Conservation (phyloP, 371 early-diverging fungal species). For the Lichtheimia hyalospora region DNA sequence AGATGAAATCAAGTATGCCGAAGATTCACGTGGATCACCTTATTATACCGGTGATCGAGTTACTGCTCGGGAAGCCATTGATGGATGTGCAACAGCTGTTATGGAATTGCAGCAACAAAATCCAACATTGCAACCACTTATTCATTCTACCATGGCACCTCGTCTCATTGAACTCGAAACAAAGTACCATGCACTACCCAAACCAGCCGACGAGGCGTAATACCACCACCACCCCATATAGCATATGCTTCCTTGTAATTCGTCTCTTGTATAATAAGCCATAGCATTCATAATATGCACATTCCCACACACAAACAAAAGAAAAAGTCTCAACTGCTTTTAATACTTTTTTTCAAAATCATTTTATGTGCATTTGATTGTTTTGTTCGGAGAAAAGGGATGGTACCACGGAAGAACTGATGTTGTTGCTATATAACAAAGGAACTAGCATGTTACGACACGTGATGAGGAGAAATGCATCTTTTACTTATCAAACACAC, state of each 20-base stretch:
- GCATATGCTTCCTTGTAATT: not conserved
- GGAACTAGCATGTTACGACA: no score
- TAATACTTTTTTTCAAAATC: not conserved
- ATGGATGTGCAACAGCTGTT: conserved; percentile 26
- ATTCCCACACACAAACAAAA: not conserved
- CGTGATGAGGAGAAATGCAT: no score
- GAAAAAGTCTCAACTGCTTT: not conserved
- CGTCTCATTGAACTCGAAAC: conserved; percentile 22
- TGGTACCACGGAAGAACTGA: no score
- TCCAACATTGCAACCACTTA: conserved; percentile 1
- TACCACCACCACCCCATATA: not conserved
- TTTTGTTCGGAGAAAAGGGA: not conserved
- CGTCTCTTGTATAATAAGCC: not conserved
- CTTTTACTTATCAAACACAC: no score
- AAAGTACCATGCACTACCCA: conserved; percentile 22
- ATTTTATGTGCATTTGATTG: not conserved
- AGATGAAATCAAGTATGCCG: conserved; percentile 32
- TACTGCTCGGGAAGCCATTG: conserved; percentile 39
- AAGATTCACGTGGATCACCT: conserved; percentile 41
- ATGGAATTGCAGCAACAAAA: conserved; percentile 26
- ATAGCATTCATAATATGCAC: not conserved
- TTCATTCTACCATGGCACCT: conserved; percentile 22
- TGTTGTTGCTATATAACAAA: no score
- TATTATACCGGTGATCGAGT: conserved; percentile 42
- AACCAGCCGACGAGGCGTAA: not conserved